Percentiles rank a stretch among this genome's conserved stretches.
Conservation (phyloP, 208 protist species). For the Leishmania aethiopica region DNA sequence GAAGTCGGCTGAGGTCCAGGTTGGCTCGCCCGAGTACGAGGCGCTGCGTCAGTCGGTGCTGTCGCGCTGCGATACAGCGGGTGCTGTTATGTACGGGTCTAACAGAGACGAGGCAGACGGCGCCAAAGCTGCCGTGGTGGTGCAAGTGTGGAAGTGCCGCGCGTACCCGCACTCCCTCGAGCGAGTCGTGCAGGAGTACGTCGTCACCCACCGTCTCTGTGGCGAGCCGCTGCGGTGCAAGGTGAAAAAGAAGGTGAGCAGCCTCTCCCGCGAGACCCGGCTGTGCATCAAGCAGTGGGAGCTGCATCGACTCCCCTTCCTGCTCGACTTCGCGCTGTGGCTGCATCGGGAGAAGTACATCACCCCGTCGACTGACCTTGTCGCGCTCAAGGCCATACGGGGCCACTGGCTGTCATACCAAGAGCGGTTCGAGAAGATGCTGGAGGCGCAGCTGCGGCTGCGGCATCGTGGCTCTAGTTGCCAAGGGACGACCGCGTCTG, state of each 20-base stretch:
- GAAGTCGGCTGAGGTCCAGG: constrained; percentile 14
- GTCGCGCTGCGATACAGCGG: constrained; percentile 50
- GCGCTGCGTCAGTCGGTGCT: constrained; percentile 38
- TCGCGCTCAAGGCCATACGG: constrained; percentile 46
- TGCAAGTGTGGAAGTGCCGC: constrained; percentile 79
- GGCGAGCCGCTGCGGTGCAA: constrained; percentile 43
- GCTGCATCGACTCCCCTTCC: constrained; percentile 46
- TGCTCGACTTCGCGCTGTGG: constrained; percentile 70
- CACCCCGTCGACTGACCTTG: constrained; percentile 47
- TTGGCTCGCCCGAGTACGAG: constrained; percentile 48
- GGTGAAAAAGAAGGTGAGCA: constrained; percentile 63
- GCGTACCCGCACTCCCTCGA: constrained; percentile 61
- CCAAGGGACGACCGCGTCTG: not conserved
- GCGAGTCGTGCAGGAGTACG: constrained; percentile 71
- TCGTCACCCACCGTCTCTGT: constrained; percentile 65
- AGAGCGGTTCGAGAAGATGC: constrained; percentile 27
- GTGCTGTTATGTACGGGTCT: constrained; percentile 76
- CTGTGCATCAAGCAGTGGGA: constrained; percentile 57
- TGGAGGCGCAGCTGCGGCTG: constrained; percentile 22
- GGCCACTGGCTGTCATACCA: constrained; percentile 71
- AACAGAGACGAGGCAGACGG: not conserved
- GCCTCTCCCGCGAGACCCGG: constrained; percentile 48
- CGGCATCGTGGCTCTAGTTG: not conserved
- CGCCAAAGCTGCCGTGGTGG: constrained; percentile 30
- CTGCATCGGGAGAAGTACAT: constrained; percentile 65